These are phyloP conservation scores for Sugiyamaella chiloensis DNA, from an alignment of 805 yeast genomes.

Conservation along the genomic window DNA sequence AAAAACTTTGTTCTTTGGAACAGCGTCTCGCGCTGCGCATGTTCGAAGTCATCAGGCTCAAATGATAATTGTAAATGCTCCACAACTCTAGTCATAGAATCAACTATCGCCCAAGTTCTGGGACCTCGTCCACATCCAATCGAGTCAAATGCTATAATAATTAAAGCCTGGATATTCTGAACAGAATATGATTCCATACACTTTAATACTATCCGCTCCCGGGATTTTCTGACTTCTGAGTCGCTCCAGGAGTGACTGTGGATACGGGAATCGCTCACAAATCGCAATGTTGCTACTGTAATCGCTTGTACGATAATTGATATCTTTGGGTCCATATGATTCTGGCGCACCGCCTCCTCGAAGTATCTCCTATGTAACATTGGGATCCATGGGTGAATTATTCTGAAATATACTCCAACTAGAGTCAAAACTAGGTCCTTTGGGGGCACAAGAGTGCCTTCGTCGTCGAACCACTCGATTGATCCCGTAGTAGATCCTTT, in stretches of 20 bases:
- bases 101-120: constrained; percentile 21
- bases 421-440: constrained; percentile 8
- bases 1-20: constrained; percentile 17
- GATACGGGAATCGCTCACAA: constrained; percentile 2
- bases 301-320: constrained; percentile 17
- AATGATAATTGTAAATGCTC: constrained; percentile 18
- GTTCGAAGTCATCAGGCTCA: constrained; percentile 18
- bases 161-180: constrained; percentile 18
- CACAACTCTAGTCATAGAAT: constrained; percentile 18
- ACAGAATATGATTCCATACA: constrained; percentile 20
- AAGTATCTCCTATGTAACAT: constrained; percentile 16
- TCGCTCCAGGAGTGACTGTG: constrained; percentile 5
- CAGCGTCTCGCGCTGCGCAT: constrained; percentile 6
- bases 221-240: constrained; percentile 10
- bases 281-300: constrained; percentile 15
- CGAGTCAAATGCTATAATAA: constrained; percentile 21
- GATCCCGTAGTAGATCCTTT: too few species aligned
- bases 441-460: constrained; percentile 12
- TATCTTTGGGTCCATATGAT: background rate
- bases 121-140: constrained; percentile 20
- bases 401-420: constrained; percentile 12
- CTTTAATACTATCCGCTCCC: constrained; percentile 15
- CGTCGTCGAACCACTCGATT: background rate
- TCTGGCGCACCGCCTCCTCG: background rate
- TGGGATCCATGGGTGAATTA: constrained; percentile 22